Evolutionary conservation across 2,329 filamentous ascomycete genomes (phyloP).

Genomic region (Didymella segeticola): DNA sequence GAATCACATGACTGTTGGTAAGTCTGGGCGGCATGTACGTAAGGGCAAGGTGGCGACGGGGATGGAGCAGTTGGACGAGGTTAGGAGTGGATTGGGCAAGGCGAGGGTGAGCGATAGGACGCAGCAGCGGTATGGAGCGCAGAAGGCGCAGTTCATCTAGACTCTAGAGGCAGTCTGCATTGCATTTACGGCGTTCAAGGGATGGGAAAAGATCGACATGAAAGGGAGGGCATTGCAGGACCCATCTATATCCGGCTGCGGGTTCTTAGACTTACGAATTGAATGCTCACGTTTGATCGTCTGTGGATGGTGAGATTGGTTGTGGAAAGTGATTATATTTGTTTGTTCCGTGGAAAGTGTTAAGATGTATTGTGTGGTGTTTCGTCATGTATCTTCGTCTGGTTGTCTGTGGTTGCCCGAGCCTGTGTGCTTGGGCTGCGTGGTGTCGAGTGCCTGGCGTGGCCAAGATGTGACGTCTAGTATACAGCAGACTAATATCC

Average conservation of each 20-base stretch:
- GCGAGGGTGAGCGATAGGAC: conserved; percentile 62
- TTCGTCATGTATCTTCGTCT: too few species aligned
- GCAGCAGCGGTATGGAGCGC: conserved; percentile 20
- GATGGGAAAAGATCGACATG: neutral
- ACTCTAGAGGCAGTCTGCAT: neutral
- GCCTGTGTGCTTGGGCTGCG: too few species aligned
- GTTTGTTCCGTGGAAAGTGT: too few species aligned
- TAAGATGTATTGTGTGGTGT: too few species aligned
- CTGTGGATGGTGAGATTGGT: too few species aligned
- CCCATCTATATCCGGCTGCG: conserved; percentile 1
- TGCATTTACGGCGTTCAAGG: conserved; percentile 16
- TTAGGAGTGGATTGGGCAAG: conserved; percentile 79
- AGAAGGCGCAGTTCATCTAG: conserved; percentile 15
- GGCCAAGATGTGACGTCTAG: too few species aligned
- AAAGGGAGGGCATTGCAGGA: neutral
- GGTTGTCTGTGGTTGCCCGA: too few species aligned
- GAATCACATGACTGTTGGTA: conserved; percentile 72
- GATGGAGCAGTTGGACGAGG: conserved; percentile 88
- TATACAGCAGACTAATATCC: too few species aligned
- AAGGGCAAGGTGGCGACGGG: conserved; percentile 82
- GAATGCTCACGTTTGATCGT: too few species aligned
- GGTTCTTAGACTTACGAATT: conserved; percentile 11
- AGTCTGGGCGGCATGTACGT: conserved; percentile 66
- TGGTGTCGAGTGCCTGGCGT: too few species aligned
- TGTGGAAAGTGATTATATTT: too few species aligned